Conservation (phyloP, 2,329 filamentous ascomycete genomes). For the Ilyonectria destructans region DNA sequence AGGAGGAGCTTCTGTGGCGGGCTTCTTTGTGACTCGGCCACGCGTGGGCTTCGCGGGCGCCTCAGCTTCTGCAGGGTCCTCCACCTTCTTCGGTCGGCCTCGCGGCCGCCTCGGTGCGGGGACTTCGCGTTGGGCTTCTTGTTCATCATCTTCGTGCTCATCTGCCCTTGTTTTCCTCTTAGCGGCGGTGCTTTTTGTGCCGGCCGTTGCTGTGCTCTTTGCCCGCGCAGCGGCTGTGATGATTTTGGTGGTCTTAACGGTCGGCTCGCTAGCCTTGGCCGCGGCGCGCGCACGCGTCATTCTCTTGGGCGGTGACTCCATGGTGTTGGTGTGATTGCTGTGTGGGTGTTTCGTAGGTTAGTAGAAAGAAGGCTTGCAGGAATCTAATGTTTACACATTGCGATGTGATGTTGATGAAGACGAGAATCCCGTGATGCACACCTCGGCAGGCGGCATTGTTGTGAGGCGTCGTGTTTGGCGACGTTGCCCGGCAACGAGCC, state of each 20-base stretch:
- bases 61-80: constrained; percentile 44
- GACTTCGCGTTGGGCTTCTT: constrained; percentile 54
- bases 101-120: constrained; percentile 60
- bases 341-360: constrained; percentile 41
- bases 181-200: constrained; percentile 55
- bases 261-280: constrained; percentile 59
- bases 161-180: constrained; percentile 70
- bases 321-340: constrained; percentile 51
- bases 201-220: constrained; percentile 56
- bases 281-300: constrained; percentile 69
- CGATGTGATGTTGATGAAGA: constrained; percentile 43
- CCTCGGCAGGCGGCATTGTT: constrained; percentile 39
- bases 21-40: constrained; percentile 49
- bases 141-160: constrained; percentile 66
- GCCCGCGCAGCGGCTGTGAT: constrained; percentile 67
- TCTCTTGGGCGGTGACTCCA: constrained; percentile 75
- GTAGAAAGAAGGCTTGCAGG: constrained; percentile 40
- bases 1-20: constrained; percentile 42
- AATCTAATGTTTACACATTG: constrained; percentile 46
- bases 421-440: not conserved
- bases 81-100: constrained; percentile 60
- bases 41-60: constrained; percentile 50
- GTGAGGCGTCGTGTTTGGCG: constrained; percentile 44
- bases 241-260: constrained; percentile 61
- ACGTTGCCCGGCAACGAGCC: constrained; percentile 48